Percentiles rank a stretch among this genome's conserved stretches.
These are phyloP conservation scores for Monilinia vaccinii-corymbosi DNA, from an alignment of 2,329 filamentous ascomycete species.

Conservation along the genomic window DNA sequence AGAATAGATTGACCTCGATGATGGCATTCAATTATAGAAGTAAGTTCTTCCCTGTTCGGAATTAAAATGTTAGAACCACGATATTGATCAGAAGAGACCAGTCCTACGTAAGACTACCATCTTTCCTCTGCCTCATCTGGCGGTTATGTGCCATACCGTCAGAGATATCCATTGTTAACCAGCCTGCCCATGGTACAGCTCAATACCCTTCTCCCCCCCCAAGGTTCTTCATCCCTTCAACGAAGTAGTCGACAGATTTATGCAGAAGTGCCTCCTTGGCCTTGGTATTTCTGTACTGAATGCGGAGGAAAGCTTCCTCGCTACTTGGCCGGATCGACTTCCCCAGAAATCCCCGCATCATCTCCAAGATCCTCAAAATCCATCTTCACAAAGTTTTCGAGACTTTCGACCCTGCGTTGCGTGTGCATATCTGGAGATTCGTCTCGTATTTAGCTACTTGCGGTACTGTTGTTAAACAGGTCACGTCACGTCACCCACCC, in stretches of 20 bases:
- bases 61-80: neutral
- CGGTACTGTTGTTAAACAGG: no score
- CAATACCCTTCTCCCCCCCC: slow-evolving; percentile 5
- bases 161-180: slow-evolving; percentile 10
- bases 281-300: slow-evolving; percentile 4
- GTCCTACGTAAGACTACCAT: slow-evolving; percentile 2
- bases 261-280: slow-evolving; percentile 7
- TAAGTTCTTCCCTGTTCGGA: neutral
- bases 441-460: no score
- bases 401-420: neutral
- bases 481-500: no score
- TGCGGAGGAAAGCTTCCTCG: neutral
- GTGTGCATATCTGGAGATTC: no score
- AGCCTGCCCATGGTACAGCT: slow-evolving; percentile 4
- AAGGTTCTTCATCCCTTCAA: no score
- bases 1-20: neutral
- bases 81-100: neutral
- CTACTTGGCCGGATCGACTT: neutral
- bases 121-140: slow-evolving; percentile 8
- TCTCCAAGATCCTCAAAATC: neutral
- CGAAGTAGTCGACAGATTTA: slow-evolving; percentile 7
- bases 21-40: neutral
- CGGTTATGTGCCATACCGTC: slow-evolving; percentile 4
- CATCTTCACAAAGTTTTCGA: neutral
- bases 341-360: neutral